A percentile compares a stretch with the other conserved stretches of the same genome.
Conservation (phyloP, 331 rosid species). For the Malus hybrid region DNA sequence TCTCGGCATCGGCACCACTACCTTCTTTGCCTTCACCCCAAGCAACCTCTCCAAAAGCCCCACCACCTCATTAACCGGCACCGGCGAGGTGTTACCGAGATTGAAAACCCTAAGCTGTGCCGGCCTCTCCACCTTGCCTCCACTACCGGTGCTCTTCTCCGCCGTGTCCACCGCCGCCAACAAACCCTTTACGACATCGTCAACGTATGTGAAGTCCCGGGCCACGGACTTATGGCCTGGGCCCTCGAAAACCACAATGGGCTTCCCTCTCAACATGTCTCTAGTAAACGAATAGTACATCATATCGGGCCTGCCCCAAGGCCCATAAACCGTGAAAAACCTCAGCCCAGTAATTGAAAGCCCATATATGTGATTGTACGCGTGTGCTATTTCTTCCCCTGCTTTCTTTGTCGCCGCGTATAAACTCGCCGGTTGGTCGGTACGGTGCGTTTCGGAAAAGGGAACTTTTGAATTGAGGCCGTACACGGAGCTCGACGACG, state of each 20-base stretch:
- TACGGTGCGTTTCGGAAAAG: constrained; percentile 31
- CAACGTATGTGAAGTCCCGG: constrained; percentile 38
- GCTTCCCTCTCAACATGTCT: constrained; percentile 25
- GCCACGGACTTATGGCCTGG: constrained; percentile 20
- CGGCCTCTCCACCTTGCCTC: constrained; percentile 14
- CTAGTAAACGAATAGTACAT: constrained; percentile 36
- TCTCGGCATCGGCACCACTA: constrained; percentile 10
- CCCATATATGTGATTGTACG: constrained; percentile 31
- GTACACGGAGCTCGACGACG: constrained; percentile 41
- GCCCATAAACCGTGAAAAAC: constrained; percentile 40
- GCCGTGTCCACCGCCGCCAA: constrained; percentile 30
- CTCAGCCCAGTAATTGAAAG: constrained; percentile 36
- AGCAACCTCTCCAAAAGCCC: constrained; percentile 26
- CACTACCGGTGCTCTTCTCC: constrained; percentile 23
- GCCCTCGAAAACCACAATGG: constrained; percentile 21
- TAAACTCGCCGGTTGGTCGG: constrained; percentile 38
- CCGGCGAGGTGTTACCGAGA: constrained; percentile 23
- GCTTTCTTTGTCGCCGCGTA: constrained; percentile 45
- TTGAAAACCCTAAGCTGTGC: constrained; percentile 29
- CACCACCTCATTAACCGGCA: constrained; percentile 21
- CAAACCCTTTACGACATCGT: constrained; percentile 35
- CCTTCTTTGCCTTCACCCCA: constrained; percentile 20
- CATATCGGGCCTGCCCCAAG: constrained; percentile 49
- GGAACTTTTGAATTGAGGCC: constrained; percentile 34
- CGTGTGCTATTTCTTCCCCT: constrained; percentile 40